A percentile compares a stretch with the other conserved stretches of the same genome.
These are phyloP conservation scores for Boeremia lycopersici DNA, from an alignment of 2,329 filamentous ascomycete genomes.

Conservation along the genomic window DNA sequence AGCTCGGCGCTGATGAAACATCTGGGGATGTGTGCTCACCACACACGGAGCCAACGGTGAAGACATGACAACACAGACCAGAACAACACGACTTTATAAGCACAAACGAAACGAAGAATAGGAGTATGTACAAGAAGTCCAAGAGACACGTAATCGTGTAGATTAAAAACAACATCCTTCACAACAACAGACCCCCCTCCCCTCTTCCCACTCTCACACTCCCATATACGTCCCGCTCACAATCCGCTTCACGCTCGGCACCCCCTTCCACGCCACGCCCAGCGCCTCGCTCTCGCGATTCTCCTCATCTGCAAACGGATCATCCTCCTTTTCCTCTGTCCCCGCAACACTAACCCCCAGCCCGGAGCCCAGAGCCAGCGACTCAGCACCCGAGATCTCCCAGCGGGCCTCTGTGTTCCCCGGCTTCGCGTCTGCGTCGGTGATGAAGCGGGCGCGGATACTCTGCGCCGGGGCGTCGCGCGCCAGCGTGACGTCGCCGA, in stretches of 20 bases:
- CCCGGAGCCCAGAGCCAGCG: constrained; percentile 61
- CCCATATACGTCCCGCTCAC: constrained; percentile 47
- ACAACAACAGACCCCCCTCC: no score
- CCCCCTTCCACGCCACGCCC: constrained; percentile 40
- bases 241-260: constrained; percentile 45
- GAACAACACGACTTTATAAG: no score
- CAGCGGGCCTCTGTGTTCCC: constrained; percentile 84
- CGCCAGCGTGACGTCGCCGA: constrained; percentile 73
- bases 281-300: constrained; percentile 30
- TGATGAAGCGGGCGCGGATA: constrained; percentile 81
- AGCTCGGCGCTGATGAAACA: no score
- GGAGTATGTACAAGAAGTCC: no score
- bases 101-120: no score
- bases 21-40: no score
- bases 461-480: constrained; percentile 68
- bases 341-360: constrained; percentile 61
- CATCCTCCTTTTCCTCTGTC: constrained; percentile 57
- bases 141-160: no score
- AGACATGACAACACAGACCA: no score
- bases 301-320: constrained; percentile 74
- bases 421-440: constrained; percentile 71
- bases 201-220: constrained; percentile 23
- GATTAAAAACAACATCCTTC: no score
- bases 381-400: constrained; percentile 66
- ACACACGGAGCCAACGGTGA: no score